These are phyloP conservation scores for Uronychia binucleata DNA, from an alignment of 73 alveolate species.

Conservation along the genomic window DNA sequence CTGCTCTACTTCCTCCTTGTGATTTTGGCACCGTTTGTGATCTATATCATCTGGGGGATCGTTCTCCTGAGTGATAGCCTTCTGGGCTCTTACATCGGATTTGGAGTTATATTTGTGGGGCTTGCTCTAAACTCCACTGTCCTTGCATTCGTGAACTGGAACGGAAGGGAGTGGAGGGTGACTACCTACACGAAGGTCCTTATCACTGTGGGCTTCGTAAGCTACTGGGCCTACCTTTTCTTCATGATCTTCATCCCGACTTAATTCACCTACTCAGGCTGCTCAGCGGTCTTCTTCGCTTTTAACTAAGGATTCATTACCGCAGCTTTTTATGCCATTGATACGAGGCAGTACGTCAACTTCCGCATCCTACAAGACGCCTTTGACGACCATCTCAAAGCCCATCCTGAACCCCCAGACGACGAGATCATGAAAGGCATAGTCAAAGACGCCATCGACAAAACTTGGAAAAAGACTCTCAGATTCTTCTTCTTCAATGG, in stretches of 20 bases:
- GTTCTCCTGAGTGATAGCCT: conserved; percentile 14
- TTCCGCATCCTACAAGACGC: not conserved
- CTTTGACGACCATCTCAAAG: not conserved
- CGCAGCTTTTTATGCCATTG: not conserved
- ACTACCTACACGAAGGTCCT: conserved; percentile 14
- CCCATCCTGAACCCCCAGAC: no score
- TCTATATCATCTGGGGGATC: conserved; percentile 46
- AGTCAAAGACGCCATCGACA: not conserved
- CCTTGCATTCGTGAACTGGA: conserved; percentile 34
- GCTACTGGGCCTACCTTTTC: conserved; percentile 12
- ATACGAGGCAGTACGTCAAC: not conserved
- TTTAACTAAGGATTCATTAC: not conserved
- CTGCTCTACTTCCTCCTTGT: not conserved
- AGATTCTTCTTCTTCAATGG: not conserved
- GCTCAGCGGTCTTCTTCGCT: conserved; percentile 45
- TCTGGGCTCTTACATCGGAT: conserved; percentile 34
- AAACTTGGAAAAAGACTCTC: not conserved
- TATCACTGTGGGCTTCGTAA: not conserved
- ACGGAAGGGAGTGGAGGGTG: conserved; percentile 42
- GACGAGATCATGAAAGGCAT: not conserved
- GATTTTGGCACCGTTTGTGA: not conserved
- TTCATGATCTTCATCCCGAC: conserved; percentile 43
- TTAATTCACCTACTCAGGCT: conserved; percentile 49
- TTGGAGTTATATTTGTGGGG: conserved; percentile 42
- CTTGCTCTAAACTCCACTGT: not conserved